Evolutionary conservation across 148 eudicot species (phyloP), one percentile per base, ranked within the genome.

Genomic region (Cornus suecica): DNA sequence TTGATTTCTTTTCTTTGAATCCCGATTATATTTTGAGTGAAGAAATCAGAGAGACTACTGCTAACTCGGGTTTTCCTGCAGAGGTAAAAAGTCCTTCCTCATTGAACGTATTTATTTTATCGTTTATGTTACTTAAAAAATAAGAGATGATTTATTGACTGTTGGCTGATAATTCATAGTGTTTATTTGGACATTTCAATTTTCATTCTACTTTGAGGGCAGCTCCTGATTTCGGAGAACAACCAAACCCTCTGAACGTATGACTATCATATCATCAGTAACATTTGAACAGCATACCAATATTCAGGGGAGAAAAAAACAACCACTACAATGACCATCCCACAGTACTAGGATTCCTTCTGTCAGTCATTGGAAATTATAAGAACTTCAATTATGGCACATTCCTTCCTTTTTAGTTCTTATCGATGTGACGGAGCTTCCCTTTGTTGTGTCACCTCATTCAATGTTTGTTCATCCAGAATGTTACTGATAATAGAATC

Each of bases 1-100:
- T 84, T 66, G 86, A 87, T 41, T 87, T 80, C 83, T 94, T 91
- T 81, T 85, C 93, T 30, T 76, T 94, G 79, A 86, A 94, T 76
- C 91, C 89, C 4, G 37, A 85, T 74, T 80, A 72, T 26, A 66
- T 73, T 71, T 81, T 94, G 77, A 88, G 90, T 16, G 80, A 88
- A 79, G 91, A 90, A 27, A 84, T 91, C 66, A 81, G 86, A 77
- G 86, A 78, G 77, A 58, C 30, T 68, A 77, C 92, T 66, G 70
- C 83, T 64, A 77, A 87, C 48, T 83, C 91, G 25, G 94, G 94
- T 77, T 87, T 87, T 52, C 79, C 97, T 66, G 87, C 87, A 72
- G 85, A 88, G 91, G 98, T 94, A 80, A 76, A 37, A 31, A 60
- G 8, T 69, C 52, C 10, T 25, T 69, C 68, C 41, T 69, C 48